A percentile compares a stretch with the other conserved stretches of the same genome.
Evolutionary conservation across 495 filamentous ascomycete species (phyloP).

Genomic region (Penicillium chermesinum): DNA sequence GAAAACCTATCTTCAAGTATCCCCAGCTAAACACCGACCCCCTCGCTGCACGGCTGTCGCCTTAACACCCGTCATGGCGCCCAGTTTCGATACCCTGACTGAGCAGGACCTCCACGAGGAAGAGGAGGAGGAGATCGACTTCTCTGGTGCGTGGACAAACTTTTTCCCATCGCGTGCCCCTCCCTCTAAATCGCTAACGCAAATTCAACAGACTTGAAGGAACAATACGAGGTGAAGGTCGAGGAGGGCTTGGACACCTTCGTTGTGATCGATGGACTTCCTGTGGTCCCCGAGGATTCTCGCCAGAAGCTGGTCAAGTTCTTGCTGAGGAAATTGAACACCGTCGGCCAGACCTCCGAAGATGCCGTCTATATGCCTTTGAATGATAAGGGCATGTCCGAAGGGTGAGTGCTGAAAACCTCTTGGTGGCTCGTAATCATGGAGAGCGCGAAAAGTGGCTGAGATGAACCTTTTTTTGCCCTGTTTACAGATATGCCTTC

Average conservation of each 20-base stretch:
- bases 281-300: constrained; percentile 73
- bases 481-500: constrained; percentile 69
- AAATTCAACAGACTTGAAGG: constrained; percentile 62
- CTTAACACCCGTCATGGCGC: constrained; percentile 55
- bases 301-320: constrained; percentile 91
- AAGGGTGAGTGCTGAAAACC: constrained; percentile 57
- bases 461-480: constrained; percentile 7
- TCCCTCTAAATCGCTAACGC: constrained; percentile 26
- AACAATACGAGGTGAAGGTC: constrained; percentile 89
- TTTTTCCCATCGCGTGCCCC: constrained; percentile 17
- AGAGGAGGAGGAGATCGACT: constrained; percentile 87
- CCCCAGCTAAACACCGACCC: constrained; percentile 16
- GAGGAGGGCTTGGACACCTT: constrained; percentile 96
- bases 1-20: constrained; percentile 24
- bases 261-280: constrained; percentile 90
- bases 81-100: constrained; percentile 65
- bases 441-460: constrained; percentile 7
- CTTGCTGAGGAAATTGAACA: constrained; percentile 81
- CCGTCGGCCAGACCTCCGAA: constrained; percentile 76
- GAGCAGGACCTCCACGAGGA: constrained; percentile 83
- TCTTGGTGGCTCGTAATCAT: not conserved
- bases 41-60: constrained; percentile 24
- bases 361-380: constrained; percentile 91
- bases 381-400: constrained; percentile 70
- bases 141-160: constrained; percentile 55